Base-by-base conservation (phyloP, 1,139 yeast species). In the Sugiyamaella pinicola region DNA sequence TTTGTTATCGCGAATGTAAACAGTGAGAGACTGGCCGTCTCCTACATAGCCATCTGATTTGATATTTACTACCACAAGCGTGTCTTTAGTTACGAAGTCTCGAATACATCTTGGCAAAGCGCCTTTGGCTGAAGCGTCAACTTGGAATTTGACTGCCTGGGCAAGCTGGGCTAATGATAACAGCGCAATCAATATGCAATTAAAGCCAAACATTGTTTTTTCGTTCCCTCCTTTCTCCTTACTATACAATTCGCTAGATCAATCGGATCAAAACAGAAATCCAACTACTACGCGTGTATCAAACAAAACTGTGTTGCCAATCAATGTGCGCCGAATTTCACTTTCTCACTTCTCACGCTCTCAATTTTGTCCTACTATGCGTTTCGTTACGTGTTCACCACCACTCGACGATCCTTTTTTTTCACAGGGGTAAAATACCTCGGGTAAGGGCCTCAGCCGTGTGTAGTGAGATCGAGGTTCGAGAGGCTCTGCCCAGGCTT, bases 41-140 rank as follows among this genome's bases (percentile, higher is more conserved):
- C 95, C 95, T 52, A 74, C 72, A 51, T 76, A 68, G 17, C 97
- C 97, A 62, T 80, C 78, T 17, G 95, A 79, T 59, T 80, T 79
- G 62, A 89, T 80, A 61, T 85, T 86, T 55, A 89, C 62, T 9
- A 62, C 96, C 29, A 91, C 97, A 64, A 90, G 72, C 66, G 89
- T 93, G 54, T 87, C 90, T 62, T 83, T 86, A 51, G 80, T 76
- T 50, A 88, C 95, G 68, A 91, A 91, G 69, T 91, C 97, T 68
- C 98, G 86, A 59, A 91, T 81, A 76, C 99, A 91, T 55, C 80
- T 74, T 29, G 84, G 84, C 22, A 57, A 47, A 10, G 64, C 60
- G 44, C 67, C 67, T 37, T 57, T 57, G 13, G 66, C 61, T 22
- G 58, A 40, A 17, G 74, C 72, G 19, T 68, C 69, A 22, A 70